A percentile compares a stretch with the other conserved stretches of the same genome.
These are phyloP conservation scores for Candida endomychidarum DNA, from an alignment of 805 yeast species.

Conservation along the genomic window DNA sequence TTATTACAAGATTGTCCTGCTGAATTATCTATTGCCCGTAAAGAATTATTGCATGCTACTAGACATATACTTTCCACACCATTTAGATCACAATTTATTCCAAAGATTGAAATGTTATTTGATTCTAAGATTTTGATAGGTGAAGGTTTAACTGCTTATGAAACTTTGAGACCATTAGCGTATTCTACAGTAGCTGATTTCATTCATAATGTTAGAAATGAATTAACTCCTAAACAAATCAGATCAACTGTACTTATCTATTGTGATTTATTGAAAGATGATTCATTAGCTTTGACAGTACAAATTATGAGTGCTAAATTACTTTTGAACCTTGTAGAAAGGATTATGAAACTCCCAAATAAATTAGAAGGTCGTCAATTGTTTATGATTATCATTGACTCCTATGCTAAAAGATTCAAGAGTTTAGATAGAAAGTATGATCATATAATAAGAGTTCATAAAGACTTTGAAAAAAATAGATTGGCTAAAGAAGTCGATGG, in stretches of 20 bases:
- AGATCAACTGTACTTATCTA: slow-evolving; percentile 85
- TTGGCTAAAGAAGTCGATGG: slow-evolving; percentile 41
- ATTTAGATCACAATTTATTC: slow-evolving; percentile 75
- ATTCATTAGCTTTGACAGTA: slow-evolving; percentile 78
- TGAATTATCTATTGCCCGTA: slow-evolving; percentile 85
- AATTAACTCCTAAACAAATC: slow-evolving; percentile 76
- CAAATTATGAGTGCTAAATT: slow-evolving; percentile 97
- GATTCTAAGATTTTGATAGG: slow-evolving; percentile 89
- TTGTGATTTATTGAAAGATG: slow-evolving; percentile 77
- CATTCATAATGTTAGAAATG: slow-evolving; percentile 86
- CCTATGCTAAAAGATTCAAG: slow-evolving; percentile 80
- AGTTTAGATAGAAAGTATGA: slow-evolving; percentile 71
- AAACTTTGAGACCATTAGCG: slow-evolving; percentile 88
- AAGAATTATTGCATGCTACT: slow-evolving; percentile 90
- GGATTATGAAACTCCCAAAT: slow-evolving; percentile 78
- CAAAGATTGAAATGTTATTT: slow-evolving; percentile 80
- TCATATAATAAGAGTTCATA: slow-evolving; percentile 62
- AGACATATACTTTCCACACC: slow-evolving; percentile 93
- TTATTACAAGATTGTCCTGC: slow-evolving; percentile 93
- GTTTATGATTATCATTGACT: slow-evolving; percentile 80
- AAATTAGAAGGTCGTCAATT: slow-evolving; percentile 81
- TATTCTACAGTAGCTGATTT: slow-evolving; percentile 95
- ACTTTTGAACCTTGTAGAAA: slow-evolving; percentile 81
- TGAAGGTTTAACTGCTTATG: slow-evolving; percentile 87
- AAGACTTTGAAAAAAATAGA: slow-evolving; percentile 47